Base-by-base conservation (phyloP, 345 rosid species). In the Eucalyptus polybractea region DNA sequence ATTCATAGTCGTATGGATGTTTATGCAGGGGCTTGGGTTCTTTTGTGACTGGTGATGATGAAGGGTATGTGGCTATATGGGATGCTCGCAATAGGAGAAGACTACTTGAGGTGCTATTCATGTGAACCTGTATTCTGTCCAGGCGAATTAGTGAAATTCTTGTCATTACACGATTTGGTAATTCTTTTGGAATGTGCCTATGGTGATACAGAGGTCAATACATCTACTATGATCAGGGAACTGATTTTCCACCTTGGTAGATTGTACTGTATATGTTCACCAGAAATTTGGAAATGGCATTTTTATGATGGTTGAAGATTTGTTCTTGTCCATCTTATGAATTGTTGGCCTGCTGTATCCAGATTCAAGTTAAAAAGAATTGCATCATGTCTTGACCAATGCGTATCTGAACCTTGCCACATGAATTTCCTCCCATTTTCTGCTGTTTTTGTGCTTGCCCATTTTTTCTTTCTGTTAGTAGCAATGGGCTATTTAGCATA, bases 1-100 rank as follows among this genome's bases (percentile, higher is more conserved):
- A 81, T 87, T 90, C 37, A 29, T 56, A 91, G 86, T 87, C 50
- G 22, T 25, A 69, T 50, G 88, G 60, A 53, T 92, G 90, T 90
- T 88, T 16, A 62, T 91, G 89, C 90, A 95, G 99, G 89, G 89
- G 89, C 54, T 87, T 90, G 86, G 96, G 95, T 88, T 87, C 93
- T 90, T 95, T 97, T 91, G 92, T 94, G 65, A 96, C 98, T 29
- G 98, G 99, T 25, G 99, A 97, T 90, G 94, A 92, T 85, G 95
- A 95, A 88, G 99, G 99, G 37, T 92, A 94, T 58, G 93, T 96
- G 45, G 92, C 87, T 44, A 92, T 91, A 88, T 97, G 99, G 99
- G 94, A 96, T 88, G 93, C 95, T 60, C 92, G 91, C 91, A 95
- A 93, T 86, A 96, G 91, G 92, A 94, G 92, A 95, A 96, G 94